Evolutionary conservation across 768 basidiomycete genomes (phyloP), one percentile per base, ranked within the genome.

Genomic region (Asterophora lycoperdoides): DNA sequence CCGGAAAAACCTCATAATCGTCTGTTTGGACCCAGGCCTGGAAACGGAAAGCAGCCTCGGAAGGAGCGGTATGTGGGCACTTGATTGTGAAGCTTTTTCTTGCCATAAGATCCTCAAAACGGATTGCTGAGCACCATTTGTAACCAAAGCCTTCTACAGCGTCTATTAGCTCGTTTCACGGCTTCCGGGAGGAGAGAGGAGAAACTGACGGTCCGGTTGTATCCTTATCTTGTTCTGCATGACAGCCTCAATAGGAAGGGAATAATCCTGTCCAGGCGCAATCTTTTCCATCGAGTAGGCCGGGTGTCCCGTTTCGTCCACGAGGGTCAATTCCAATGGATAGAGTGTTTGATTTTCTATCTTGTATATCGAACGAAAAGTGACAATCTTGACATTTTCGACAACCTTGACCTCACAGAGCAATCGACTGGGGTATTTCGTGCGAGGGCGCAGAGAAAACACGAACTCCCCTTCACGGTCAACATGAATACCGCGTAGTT

Each of bases 381-480:
- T 97, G 51, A 98, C 89, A 46, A 94, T 69, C 71, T 99, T 99
- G 60, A 94, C 87, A 60, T 92, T 95, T 59, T 93, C 86, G 59
- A 92, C 77, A 17, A 99, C 84, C 49, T 80, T 83, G 53, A 99
- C 82, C 56, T 95, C 93, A 62, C 91, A 94, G 4, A 95, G 76
- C 23, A 98, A 67, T 18, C 93, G 86, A 61, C 87, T 81, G 3
- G 81, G 77, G 52, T 87, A 82, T 60, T 85, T 86, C 34, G 71
- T 77, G 53, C 82, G 76, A 10, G 95, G 93, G 7, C 91, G 83
- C n/a, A 99, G 75, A 1, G 83, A 76, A 59, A 93, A 93, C 9
- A 86, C 76, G 61, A 81, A 93, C 65, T 96, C 92, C 41, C 96
- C 95, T 67, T 97, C 96, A 34, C 83, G 76, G 59, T 98, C 93